Base-by-base conservation (phyloP, 306 rosid genomes). In the Lathyrus aphaca region DNA sequence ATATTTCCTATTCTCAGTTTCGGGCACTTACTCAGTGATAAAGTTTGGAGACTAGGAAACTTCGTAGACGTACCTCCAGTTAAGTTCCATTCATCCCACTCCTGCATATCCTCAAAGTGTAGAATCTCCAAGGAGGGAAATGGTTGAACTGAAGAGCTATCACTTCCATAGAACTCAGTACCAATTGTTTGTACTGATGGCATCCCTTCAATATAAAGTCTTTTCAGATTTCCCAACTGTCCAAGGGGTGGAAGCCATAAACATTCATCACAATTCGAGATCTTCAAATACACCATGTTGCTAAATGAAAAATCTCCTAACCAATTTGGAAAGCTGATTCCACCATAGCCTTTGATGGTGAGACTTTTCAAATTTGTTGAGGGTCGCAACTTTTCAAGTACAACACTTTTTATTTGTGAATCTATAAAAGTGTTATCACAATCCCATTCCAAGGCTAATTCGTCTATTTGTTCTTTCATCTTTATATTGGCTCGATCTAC, bases 91-190 rank as follows among this genome's bases (percentile, higher is more conserved):
- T 55, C 67, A n/a, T 66, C 67, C 73, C 68, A 44, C 8, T 32
- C 51, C 14, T 6, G 49, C 79, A 66, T 74, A 0, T 37, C 23
- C 13, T 3, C 23, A 55, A 74, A 55, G 2, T 4, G 35, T 12
- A 65, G 45, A 5, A 17, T 18, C 50, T 30, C 18, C 14, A 73
- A 21, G 21, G 64, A 63, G 19, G 77, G 77, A 73, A 63, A 73
- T 10, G 56, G 56, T 23, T 63, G 77, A 72, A 60, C 61, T 48
- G 62, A 61, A 72, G 42, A 30, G 2, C 4, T 1, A 19, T 11
- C 2, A 46, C 44, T 51, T 21, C 64, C 71, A 51, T 57, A 59
- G 12, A 77, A 77, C 14, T 45, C 58, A 32, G 16, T 9, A 40
- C 55, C 78, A 74, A 74, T 23, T 35, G 13, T 43, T 5, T 9